Conservation (phyloP, 306 rosid species). For the Hippophae tibetana region DNA sequence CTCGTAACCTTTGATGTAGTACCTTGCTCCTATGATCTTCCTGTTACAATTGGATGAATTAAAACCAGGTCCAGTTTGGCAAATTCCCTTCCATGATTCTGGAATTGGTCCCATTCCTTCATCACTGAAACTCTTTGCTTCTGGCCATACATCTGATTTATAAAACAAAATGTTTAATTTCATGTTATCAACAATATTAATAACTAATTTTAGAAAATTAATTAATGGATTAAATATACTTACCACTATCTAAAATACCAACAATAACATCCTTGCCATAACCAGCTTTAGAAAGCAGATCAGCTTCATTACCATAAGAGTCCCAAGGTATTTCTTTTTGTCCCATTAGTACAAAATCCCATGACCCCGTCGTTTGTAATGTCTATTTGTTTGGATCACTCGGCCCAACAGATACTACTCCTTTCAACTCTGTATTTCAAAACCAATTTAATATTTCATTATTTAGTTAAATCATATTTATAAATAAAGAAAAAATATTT, state of each 20-base stretch:
- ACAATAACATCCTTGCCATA: conserved; percentile 45
- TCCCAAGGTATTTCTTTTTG: conserved; percentile 10
- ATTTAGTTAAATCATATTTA: not conserved
- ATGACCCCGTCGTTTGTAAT: conserved; percentile 28
- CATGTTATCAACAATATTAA: no score
- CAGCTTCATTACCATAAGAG: not conserved
- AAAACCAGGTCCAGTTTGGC: conserved; percentile 52
- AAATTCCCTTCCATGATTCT: conserved; percentile 60
- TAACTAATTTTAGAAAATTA: not conserved
- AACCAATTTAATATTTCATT: no score
- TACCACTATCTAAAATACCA: conserved; percentile 54
- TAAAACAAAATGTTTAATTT: no score
- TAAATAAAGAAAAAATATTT: not conserved
- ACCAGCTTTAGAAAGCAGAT: conserved; percentile 29
- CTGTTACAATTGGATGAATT: conserved; percentile 50
- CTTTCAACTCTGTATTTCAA: conserved; percentile 38
- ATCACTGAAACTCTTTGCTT: conserved; percentile 58
- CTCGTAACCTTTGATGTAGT: conserved; percentile 49
- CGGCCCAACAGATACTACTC: conserved; percentile 16
- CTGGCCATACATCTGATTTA: conserved; percentile 57
- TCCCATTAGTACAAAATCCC: conserved; percentile 20
- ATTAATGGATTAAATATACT: conserved; percentile 5
- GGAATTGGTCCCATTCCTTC: conserved; percentile 58
- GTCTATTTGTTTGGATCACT: conserved; percentile 22
- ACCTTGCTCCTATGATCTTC: conserved; percentile 71